Evolutionary conservation across 148 eudicot species (phyloP), one percentile per base, ranked within the genome.

Genomic region (Chenopodium quinoa): DNA sequence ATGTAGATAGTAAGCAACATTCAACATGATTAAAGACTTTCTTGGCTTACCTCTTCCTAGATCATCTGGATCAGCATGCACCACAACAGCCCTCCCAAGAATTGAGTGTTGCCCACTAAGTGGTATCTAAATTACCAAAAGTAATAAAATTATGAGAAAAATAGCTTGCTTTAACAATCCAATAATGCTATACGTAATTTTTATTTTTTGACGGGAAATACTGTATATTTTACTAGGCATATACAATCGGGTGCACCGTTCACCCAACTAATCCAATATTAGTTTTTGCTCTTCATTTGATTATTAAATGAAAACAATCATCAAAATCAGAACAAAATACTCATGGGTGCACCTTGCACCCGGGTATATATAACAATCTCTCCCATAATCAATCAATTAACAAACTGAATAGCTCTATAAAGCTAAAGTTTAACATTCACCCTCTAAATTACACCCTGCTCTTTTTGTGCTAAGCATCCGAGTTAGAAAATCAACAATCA

Each of bases 1-100:
- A 37, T 17, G 84, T 4, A 82, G 75, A 52, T 8, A 20, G 34
- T 46, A 34, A 75, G 22, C 54, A 60, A 56, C 54, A 46, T 76
- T 54, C 19, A 54, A 37, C 7, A 76, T 68, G 34, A 50, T 22
- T 52, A 12, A 73, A 19, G 66, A 66, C 12, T 11, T 9, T n/a
- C 34, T 50, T 71, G 25, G 23, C 63, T 74, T 80, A 94, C 98
- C 98, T 90, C 84, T 90, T 73, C 98, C 98, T 27, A 94, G 97
- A 86, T 94, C 98, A 84, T 94, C 98, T 27, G 89, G 90, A 88
- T 94, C 97, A 78, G 97, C 97, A 88, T 92, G 98, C 70, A 94
- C 95, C 80, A 94, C 98, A 47, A 94, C 93, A 70, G 97, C 98
- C 83, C 98, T 90, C 80, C 98, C 98, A 84, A 92, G 84, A 75